Conservation (phyloP, 768 basidiomycete species). For the Sarcomyxa edulis region DNA sequence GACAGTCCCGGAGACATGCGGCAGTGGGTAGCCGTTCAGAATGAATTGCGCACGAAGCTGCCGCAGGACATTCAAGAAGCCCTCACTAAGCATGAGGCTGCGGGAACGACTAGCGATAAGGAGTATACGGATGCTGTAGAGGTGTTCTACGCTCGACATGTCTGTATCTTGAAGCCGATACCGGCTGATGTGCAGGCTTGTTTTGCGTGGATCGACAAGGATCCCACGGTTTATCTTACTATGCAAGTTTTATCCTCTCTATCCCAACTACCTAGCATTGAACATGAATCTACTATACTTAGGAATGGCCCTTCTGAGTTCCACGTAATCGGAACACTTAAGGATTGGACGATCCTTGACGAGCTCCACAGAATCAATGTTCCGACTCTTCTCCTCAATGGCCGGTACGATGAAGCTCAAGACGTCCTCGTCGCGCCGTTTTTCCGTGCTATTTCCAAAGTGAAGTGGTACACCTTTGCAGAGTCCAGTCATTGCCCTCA, state of each 20-base stretch:
- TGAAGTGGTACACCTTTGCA: conserved; percentile 39
- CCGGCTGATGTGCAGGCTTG: conserved; percentile 30
- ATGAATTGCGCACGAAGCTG: conserved; percentile 1
- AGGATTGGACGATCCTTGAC: conserved; percentile 42
- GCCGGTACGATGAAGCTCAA: conserved; percentile 32
- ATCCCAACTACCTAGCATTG: not conserved
- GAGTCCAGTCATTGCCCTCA: conserved; percentile 40
- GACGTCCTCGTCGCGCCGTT: conserved; percentile 33
- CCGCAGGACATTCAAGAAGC: conserved; percentile 5
- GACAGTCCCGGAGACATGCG: conserved; percentile 22
- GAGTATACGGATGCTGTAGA: conserved; percentile 14
- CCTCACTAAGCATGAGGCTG: conserved; percentile 1
- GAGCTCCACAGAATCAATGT: conserved; percentile 32
- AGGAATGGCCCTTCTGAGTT: conserved; percentile 38
- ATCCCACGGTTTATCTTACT: conserved; percentile 41
- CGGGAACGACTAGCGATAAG: conserved; percentile 13
- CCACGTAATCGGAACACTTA: conserved; percentile 29
- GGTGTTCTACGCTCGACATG: conserved; percentile 20
- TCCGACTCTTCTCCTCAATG: conserved; percentile 37
- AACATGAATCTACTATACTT: conserved; percentile 1
- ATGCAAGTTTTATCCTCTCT: conserved; percentile 41
- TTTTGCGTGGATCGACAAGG: conserved; percentile 30
- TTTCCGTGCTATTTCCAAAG: conserved; percentile 30
- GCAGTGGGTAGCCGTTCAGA: conserved; percentile 17
- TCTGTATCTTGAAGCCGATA: conserved; percentile 20